These are phyloP conservation scores for Hypoxylon cercidicola DNA, from an alignment of 495 filamentous ascomycete genomes.

Conservation along the genomic window DNA sequence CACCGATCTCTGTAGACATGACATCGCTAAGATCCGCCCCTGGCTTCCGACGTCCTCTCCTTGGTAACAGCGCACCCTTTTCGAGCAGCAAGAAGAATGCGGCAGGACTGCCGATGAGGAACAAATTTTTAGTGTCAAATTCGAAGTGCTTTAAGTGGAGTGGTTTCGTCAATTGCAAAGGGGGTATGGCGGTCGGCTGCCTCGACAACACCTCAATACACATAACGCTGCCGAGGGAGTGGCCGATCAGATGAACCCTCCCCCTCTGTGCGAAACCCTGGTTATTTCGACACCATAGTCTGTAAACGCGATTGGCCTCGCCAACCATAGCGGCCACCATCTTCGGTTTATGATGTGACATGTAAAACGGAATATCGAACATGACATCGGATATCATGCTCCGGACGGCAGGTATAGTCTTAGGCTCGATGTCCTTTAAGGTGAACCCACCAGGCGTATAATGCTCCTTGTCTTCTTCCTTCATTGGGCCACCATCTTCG, in stretches of 20 bases:
- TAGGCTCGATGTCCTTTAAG: slow-evolving; percentile 89
- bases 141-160: slow-evolving; percentile 74
- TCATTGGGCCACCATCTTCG: slow-evolving; percentile 73
- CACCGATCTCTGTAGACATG: slow-evolving; percentile 71
- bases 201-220: slow-evolving; percentile 88
- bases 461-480: slow-evolving; percentile 59
- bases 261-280: slow-evolving; percentile 82
- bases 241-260: slow-evolving; percentile 90
- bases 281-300: slow-evolving; percentile 93
- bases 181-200: slow-evolving; percentile 75
- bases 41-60: slow-evolving; percentile 78
- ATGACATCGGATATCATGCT: slow-evolving; percentile 95
- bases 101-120: slow-evolving; percentile 90
- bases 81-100: slow-evolving; percentile 95
- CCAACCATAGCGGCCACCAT: slow-evolving; percentile 91
- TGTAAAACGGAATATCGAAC: slow-evolving; percentile 96
- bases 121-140: slow-evolving; percentile 89
- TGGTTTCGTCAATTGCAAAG: slow-evolving; percentile 60
- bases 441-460: slow-evolving; percentile 72
- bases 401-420: slow-evolving; percentile 88
- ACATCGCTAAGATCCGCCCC: slow-evolving; percentile 71
- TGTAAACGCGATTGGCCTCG: slow-evolving; percentile 93
- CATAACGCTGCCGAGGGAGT: slow-evolving; percentile 94
- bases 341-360: slow-evolving; percentile 93
- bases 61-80: slow-evolving; percentile 80